Evolutionary conservation across 2,329 filamentous ascomycete genomes (phyloP), one percentile per base, ranked within the genome.

Genomic region (Alternaria ventricosa): DNA sequence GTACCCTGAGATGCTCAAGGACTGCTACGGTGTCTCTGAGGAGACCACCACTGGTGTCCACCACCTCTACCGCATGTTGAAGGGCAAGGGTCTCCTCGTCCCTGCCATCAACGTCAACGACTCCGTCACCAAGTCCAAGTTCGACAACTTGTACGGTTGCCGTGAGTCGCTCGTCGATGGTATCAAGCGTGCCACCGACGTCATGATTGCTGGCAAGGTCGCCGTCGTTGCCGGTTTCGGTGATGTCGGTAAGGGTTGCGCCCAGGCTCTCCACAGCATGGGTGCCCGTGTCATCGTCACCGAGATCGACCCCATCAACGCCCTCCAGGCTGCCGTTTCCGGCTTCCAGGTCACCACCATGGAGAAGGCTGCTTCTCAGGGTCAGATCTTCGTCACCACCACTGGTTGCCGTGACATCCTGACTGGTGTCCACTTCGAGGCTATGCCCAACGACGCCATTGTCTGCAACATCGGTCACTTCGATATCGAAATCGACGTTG

Each of bases 391-490:
- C 81, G 95, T 99, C 82, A 99, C 95, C 83, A 98, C 96, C 84
- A 99, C 95, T 71, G 95, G 95, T 79, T 99, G 95, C 93, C 92
- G 95, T 87, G 96, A 99, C 84, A 98, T 99, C 81, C 89, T 99
- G 71, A 90, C 91, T 77, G 93, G 91, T 82, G 85, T 87, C 80
- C 95, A 99, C 90, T 98, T 99, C 83, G 90, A 96, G 87, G 88
- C 84, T 76, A 99, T 99, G 95, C 87, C 86, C 79, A 97, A 98
- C 86, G 95, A 99, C 78, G 94, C 95, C 83, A 98, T 99, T 79
- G 95, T 98, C 77, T 98, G 95, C 94, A 99, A 99, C 89, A 99
- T 99, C 86, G 95, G 95, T 82, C 95, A 99, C 88, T 99, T 99
- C 85, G 95, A 99, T 84, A 97, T 97, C 78, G 96, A 99, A 88